Percentiles rank a stretch among this genome's conserved stretches.
phyloP scores from a whole-genome alignment of 148 eudicot species.

The Dysphania ambrosioides region DNA sequence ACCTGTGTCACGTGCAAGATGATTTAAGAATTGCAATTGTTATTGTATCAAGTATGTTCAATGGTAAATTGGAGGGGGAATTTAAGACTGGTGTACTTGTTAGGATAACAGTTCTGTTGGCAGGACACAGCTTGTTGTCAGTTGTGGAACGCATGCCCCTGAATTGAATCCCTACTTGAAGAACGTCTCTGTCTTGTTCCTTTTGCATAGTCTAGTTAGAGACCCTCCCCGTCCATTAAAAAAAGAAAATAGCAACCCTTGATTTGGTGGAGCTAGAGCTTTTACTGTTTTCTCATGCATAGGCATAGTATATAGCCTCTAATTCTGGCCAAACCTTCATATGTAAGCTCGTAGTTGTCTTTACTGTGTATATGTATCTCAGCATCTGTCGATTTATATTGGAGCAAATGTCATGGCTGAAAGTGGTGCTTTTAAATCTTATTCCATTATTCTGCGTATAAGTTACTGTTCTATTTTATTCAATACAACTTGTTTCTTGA shows the following conservation, averaged over 20 bases:
- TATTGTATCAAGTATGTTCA: neutral
- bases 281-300: neutral
- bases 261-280: neutral
- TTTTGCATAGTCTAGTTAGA: neutral
- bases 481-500: conserved; percentile 3
- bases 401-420: conserved; percentile 9
- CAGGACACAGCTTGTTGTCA: too few relatives aligned
- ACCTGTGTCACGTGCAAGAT: neutral
- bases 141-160: conserved; percentile 1
- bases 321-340: neutral
- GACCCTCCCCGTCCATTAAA: too few relatives aligned
- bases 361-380: neutral
- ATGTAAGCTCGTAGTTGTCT: neutral
- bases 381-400: neutral
- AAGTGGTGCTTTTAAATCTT: neutral
- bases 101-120: neutral
- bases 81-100: neutral
- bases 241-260: too few relatives aligned
- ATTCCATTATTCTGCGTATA: neutral
- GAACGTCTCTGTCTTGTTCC: neutral
- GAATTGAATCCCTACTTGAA: neutral
- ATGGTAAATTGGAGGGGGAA: neutral
- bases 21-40: neutral
- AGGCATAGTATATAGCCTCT: neutral
- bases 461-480: conserved; percentile 1